phyloP scores from a whole-genome alignment of 805 yeast genomes.

The Kodamaea hsintzibuensis region DNA sequence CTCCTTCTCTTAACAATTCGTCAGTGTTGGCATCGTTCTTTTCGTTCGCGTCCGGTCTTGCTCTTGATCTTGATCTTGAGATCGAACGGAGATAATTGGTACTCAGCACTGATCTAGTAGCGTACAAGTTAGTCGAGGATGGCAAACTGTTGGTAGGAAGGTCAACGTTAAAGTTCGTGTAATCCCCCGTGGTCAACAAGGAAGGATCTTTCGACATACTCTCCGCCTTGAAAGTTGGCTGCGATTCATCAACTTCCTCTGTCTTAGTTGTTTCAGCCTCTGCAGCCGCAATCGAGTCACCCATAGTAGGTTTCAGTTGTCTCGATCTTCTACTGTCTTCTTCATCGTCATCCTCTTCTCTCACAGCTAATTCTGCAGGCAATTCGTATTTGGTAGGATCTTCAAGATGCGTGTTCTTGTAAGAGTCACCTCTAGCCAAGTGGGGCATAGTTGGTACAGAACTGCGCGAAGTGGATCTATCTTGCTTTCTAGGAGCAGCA shows the following conservation, averaged over 20 bases:
- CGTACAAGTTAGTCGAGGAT: constrained; percentile 20
- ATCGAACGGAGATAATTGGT: constrained; percentile 62
- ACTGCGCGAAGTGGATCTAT: constrained; percentile 27
- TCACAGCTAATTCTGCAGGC: constrained; percentile 37
- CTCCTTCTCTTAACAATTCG: constrained; percentile 58
- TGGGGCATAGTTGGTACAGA: constrained; percentile 47
- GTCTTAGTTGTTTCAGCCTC: constrained; percentile 20
- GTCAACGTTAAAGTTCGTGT: constrained; percentile 46
- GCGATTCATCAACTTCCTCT: neutral
- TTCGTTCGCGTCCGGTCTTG: constrained; percentile 27
- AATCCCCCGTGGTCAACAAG: constrained; percentile 47
- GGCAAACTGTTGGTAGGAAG: constrained; percentile 19
- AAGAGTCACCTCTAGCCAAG: constrained; percentile 77
- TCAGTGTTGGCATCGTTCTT: constrained; percentile 31
- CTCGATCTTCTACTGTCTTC: constrained; percentile 40
- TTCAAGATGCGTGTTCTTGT: constrained; percentile 55
- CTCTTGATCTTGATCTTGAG: constrained; percentile 63
- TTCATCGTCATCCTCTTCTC: constrained; percentile 25
- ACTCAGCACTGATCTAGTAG: constrained; percentile 43
- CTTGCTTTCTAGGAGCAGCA: constrained; percentile 13
- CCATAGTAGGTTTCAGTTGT: constrained; percentile 44
- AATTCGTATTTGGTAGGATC: constrained; percentile 46
- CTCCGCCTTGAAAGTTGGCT: neutral
- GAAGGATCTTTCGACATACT: constrained; percentile 33
- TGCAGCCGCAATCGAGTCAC: constrained; percentile 46